Conservation (phyloP, 208 protist species). For the Porcisia hertigi region DNA sequence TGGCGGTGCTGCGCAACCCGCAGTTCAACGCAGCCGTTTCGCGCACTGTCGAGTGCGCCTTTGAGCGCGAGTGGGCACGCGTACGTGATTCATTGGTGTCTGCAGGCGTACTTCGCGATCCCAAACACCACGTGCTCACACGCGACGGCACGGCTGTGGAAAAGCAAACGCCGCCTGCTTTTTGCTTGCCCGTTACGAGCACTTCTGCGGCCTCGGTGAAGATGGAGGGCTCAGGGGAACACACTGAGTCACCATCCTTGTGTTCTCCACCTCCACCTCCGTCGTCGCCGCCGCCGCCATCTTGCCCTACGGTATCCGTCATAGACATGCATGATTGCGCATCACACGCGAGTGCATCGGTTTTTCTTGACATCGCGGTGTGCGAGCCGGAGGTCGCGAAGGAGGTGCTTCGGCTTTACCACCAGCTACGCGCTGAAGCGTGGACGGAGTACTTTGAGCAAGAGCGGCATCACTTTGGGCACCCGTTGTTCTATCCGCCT, state of each 20-base stretch:
- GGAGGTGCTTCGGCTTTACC: constrained; percentile 31
- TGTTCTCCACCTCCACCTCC: neutral
- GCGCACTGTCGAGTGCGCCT: constrained; percentile 36
- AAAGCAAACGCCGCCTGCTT: neutral
- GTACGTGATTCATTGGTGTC: constrained; percentile 12
- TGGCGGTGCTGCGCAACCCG: constrained; percentile 55
- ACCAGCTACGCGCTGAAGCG: constrained; percentile 60
- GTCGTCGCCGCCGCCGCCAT: neutral
- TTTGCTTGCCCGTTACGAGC: neutral
- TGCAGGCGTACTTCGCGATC: neutral
- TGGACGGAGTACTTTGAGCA: constrained; percentile 69
- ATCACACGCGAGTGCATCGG: neutral
- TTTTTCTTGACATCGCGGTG: neutral
- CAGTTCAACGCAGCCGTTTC: constrained; percentile 45
- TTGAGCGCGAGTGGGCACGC: constrained; percentile 36
- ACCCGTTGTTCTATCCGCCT: constrained; percentile 42
- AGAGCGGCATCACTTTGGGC: constrained; percentile 46
- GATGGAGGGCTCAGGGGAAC: constrained; percentile 1
- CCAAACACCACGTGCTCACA: neutral
- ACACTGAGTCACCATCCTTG: neutral
- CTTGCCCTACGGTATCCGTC: neutral
- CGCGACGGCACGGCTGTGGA: neutral
- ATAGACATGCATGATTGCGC: neutral
- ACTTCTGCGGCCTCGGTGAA: neutral
- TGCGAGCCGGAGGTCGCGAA: constrained; percentile 2